Base-by-base conservation (phyloP, 805 yeast genomes). In the Tetrapisispora nanseiensis region DNA sequence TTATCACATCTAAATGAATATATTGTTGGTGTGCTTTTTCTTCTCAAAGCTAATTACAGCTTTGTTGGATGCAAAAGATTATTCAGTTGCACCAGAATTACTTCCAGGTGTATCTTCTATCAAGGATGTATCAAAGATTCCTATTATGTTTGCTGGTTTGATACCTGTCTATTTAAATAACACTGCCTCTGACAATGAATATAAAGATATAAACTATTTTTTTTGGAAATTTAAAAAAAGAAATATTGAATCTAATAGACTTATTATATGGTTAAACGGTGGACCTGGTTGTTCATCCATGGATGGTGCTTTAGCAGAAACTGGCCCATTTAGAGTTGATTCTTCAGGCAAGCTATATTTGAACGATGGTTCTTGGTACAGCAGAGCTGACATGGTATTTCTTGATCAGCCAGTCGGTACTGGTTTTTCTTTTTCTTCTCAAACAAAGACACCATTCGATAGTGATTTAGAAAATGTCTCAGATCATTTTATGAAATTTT, bases 281-380 rank as follows among this genome's bases (percentile, higher is more conserved):
- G 98, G 98, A 0, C 98, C 98, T 0, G 98, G 98, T 0, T 92
- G 98, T 61, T 87, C 96, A 2, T 87, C 97, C 0, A 78, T 90
- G 92, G 98, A 92, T 63, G 98, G 98, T 13, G 95, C 95, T 0
- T 59, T 92, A 49, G 76, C 89, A 76, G 98, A 92, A 61, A 66
- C 80, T 3, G 98, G 98, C 0, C 97, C 98, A 0, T 74, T 86
- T 34, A 69, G 95, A 41, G 72, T 86, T 16, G 64, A 67, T 49
- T 50, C 57, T 0, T 55, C 72, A 8, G 70, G 67, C 3, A 58
- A 69, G 40, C 71, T 86, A 8, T 61, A 57, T 12, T 61, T 68
- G 41, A 86, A 86, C 61, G 55, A 68, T 1, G 96, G 95, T 0
- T 74, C 92, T 2, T 92, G 98, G 97, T 78, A 80, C 59, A 75